Evolutionary conservation across 805 yeast genomes (phyloP), one percentile per base, ranked within the genome.

Genomic region (Suhomyces prunicola): DNA sequence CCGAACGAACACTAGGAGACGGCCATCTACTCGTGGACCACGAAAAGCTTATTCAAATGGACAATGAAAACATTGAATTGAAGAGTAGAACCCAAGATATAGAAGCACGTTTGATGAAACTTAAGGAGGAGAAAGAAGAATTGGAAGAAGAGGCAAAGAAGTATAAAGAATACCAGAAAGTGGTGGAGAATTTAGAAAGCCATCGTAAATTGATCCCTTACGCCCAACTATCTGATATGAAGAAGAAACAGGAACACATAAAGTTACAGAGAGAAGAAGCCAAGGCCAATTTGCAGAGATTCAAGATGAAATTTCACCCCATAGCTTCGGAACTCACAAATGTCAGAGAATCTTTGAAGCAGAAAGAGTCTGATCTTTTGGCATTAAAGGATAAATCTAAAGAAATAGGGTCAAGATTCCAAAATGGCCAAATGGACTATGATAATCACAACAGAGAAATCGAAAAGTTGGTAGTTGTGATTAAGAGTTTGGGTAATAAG

Each of bases 1-100:
- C 96, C 1, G 90, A 91, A 62, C 73, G 93, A 54, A 90, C 97
- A 1, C 81, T 90, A 31, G 89, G 87, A 5, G 74, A 81, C 48
- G 81, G 86, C 2, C 76, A 80, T 39, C 70, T 92, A 57, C 65
- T 83, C 4, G 69, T 68, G 2, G 77, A 76, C 48, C 96, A 93
- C 61, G 77, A 81, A 36, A 60, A 71, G 27, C 73, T 93, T 47
- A 83, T 80, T 31, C 67, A 67, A 5, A 70, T 82, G 10, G 90
- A 88, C 58, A 65, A 58, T 5, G 63, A 65, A 10, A 63, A 72
- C 48, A 70, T 67, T 46, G 65, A 60, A 7, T 62, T 70, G 15
- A 51, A 55, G 1, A 61, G 61, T 17, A 60, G 66, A 5, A 62
- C 79, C 13, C 60, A 58, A 0, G 67, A 68, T 15, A 50, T 70